Evolutionary conservation across 768 basidiomycete genomes (phyloP), one percentile per base, ranked within the genome.

Genomic region (Boletus patriciae): DNA sequence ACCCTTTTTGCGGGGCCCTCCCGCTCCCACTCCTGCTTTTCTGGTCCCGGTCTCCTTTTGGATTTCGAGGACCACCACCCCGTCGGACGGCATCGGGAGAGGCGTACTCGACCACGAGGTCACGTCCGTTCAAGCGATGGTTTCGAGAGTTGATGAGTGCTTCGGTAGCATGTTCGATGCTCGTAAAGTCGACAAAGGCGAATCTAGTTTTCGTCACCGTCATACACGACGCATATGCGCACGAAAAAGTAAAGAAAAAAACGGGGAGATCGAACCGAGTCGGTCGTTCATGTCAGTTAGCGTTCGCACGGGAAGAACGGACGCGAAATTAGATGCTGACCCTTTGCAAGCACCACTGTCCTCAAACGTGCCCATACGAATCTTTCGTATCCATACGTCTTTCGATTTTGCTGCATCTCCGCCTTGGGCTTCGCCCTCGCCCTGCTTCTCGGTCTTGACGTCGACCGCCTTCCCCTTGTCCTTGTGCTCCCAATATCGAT

Each of bases 261-360:
- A 3, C 1, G 29, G 2, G 31, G 31, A 31, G 34, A 54, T 1
- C 0, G 5, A 44, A 6, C 3, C 25, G 29, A 53, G n/a, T 38
- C 27, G 6, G n/a, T 38, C 27, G 6, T 34, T 19, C 2, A 19
- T 3, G 27, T 59, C 46, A 55, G 44, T 23, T 2, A 47, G 42
- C 3, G 23, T 43, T 21, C 2, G 15, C 21, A 40, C 15, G 19
- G 42, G 12, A 57, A 38, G 33, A 21, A 13, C 25, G 36, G 25
- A 45, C 4, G 27, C n/a, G 2, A 76, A 80, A 25, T 16, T 18
- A 10, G 56, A 67, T 18, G 58, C 66, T 44, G 46, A 97, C 96
- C 96, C 96, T 80, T 98, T 99, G 76, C 96, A 98, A 51, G 83
- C 74, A 10, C 96, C 97, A 47, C 85, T 90, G 71, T 99, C 96